phyloP scores from a whole-genome alignment of 2,329 filamentous ascomycete species.

The Diaporthe australafricana region DNA sequence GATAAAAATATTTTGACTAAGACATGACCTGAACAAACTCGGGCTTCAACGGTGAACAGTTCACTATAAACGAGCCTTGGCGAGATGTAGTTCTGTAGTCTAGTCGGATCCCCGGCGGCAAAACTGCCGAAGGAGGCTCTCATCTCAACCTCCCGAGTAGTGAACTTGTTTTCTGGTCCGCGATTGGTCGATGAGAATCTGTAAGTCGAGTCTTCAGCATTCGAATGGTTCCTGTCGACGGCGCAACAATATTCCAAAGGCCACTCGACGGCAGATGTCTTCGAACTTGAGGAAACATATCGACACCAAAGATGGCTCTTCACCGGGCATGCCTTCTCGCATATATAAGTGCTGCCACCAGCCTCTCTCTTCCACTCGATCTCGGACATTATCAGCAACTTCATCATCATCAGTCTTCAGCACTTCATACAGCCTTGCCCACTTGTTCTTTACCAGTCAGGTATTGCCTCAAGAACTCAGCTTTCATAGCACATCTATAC shows the following conservation, averaged over 20 bases:
- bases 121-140: background rate
- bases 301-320: background rate
- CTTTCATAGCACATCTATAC: background rate
- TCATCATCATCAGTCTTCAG: background rate
- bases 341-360: background rate
- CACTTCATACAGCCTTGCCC: background rate
- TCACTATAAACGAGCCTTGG: background rate
- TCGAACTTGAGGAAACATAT: background rate
- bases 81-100: background rate
- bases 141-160: background rate
- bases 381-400: background rate
- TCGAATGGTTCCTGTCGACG: background rate
- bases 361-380: background rate
- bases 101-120: background rate
- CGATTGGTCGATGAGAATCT: conserved; percentile 11
- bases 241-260: background rate
- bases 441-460: background rate
- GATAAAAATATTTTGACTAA: background rate
- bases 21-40: background rate
- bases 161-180: background rate
- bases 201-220: background rate
- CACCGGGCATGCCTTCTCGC: background rate
- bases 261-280: background rate
- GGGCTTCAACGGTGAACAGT: background rate
- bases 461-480: background rate